These are phyloP conservation scores for Echria macrotheca DNA, from an alignment of 495 filamentous ascomycete genomes.

Conservation along the genomic window DNA sequence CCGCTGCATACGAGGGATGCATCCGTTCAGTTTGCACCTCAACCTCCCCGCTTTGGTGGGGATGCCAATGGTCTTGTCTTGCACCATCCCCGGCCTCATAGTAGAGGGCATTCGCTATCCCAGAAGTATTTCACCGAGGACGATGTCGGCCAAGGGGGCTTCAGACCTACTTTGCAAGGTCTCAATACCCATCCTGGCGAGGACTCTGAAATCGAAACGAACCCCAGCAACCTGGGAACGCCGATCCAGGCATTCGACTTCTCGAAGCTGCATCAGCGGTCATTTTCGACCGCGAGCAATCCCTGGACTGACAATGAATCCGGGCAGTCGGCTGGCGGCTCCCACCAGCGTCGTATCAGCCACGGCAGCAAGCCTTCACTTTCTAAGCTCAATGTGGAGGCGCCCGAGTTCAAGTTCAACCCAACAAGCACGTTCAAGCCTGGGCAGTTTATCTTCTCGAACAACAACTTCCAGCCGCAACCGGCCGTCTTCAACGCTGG, in stretches of 20 bases:
- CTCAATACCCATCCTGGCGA: slow-evolving; percentile 39
- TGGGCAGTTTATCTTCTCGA: slow-evolving; percentile 49
- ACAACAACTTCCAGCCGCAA: slow-evolving; percentile 43
- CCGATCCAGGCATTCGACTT: slow-evolving; percentile 45
- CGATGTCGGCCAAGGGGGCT: slow-evolving; percentile 33
- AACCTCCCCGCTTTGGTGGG: slow-evolving; percentile 34
- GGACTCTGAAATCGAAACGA: slow-evolving; percentile 67
- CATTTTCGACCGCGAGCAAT: slow-evolving; percentile 43
- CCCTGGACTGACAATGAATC: slow-evolving; percentile 45
- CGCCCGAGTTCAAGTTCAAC: slow-evolving; percentile 81
- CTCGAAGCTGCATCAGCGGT: slow-evolving; percentile 34
- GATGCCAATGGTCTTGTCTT: slow-evolving; percentile 44
- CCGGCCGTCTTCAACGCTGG: slow-evolving; percentile 33
- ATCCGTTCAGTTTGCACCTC: slow-evolving; percentile 39
- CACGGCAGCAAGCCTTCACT: slow-evolving; percentile 62
- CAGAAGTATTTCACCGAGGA: slow-evolving; percentile 48
- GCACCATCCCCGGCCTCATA: slow-evolving; percentile 59
- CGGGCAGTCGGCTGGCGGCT: slow-evolving; percentile 26
- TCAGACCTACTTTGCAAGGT: slow-evolving; percentile 25
- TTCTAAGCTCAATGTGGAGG: slow-evolving; percentile 79
- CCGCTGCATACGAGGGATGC: slow-evolving; percentile 32
- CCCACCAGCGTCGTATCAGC: slow-evolving; percentile 28
- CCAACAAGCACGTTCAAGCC: slow-evolving; percentile 58
- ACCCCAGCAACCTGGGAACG: slow-evolving; percentile 66
- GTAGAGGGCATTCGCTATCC: slow-evolving; percentile 51